Conservation (phyloP, 2,329 filamentous ascomycete species). For the Penicillium janthinellum region DNA sequence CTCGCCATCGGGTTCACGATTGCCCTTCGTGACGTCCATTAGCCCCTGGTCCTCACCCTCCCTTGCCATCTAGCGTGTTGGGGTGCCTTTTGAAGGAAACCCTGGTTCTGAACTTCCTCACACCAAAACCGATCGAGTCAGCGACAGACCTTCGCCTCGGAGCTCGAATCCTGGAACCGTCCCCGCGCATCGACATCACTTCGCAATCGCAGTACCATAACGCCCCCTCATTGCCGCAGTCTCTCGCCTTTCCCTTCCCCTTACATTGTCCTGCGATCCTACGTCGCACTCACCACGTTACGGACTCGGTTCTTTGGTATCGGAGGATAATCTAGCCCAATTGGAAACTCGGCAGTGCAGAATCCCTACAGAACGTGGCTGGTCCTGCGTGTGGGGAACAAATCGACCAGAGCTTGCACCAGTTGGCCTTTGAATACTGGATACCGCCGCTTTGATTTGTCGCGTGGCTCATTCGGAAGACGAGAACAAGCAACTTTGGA, state of each 20-base stretch:
- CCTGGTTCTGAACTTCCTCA: neutral
- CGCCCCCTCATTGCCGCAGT: neutral
- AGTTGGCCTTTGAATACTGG: slow-evolving; percentile 4
- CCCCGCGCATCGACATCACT: neutral
- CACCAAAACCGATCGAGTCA: neutral
- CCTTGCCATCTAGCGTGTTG: neutral
- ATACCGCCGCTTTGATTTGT: slow-evolving; percentile 11
- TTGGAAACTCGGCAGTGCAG: slow-evolving; percentile 23
- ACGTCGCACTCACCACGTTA: slow-evolving; percentile 7
- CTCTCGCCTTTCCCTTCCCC: neutral
- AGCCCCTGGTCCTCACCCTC: neutral
- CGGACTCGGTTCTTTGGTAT: slow-evolving; percentile 6
- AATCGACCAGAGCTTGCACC: slow-evolving; percentile 19
- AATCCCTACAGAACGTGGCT: slow-evolving; percentile 26
- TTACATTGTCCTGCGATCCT: slow-evolving; percentile 4
- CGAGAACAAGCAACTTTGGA: slow-evolving; percentile 9
- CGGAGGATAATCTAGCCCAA: slow-evolving; percentile 21
- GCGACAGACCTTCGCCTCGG: neutral
- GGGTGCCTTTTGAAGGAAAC: neutral
- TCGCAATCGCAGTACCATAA: neutral
- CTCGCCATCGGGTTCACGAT: slow-evolving; percentile 2
- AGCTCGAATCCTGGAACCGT: slow-evolving; percentile 1
- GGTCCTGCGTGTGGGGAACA: slow-evolving; percentile 24
- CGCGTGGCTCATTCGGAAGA: slow-evolving; percentile 2
- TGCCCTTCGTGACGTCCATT: neutral